phyloP scores from a whole-genome alignment of 306 rosid genomes.

The Cyamopsis tetragonoloba region DNA sequence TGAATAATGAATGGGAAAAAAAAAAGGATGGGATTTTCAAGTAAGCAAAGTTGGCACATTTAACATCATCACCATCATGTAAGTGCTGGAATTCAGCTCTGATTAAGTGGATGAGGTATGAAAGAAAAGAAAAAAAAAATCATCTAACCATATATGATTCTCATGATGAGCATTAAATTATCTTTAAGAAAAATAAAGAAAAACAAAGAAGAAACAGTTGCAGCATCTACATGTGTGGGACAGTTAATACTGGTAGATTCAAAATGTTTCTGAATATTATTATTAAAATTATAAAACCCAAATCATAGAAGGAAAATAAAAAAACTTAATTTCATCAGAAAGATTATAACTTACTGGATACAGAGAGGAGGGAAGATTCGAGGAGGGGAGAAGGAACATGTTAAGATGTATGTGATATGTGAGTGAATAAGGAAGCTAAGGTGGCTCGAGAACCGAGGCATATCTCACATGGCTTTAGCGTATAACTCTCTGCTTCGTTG shows the following conservation, averaged over 20 bases:
- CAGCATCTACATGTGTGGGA: conserved; percentile 26
- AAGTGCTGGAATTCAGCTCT: conserved; percentile 12
- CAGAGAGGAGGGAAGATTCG: conserved; percentile 59
- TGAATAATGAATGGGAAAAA: conserved; percentile 15
- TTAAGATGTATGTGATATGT: conserved; percentile 7
- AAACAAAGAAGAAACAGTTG: not conserved
- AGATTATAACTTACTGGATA: conserved; percentile 46
- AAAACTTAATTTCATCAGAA: not conserved
- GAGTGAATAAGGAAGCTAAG: conserved; percentile 37
- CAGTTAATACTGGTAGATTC: conserved; percentile 33
- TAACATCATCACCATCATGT: conserved; percentile 13
- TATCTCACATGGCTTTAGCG: conserved; percentile 75
- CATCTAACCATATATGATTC: conserved; percentile 11
- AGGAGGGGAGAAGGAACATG: conserved; percentile 16
- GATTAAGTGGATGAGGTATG: conserved; percentile 9
- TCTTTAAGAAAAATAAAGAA: not conserved
- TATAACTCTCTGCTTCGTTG: conserved; percentile 49
- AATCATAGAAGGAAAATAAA: not conserved
- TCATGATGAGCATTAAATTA: conserved; percentile 2
- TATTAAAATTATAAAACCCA: conserved; percentile 6
- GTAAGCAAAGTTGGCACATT: conserved; percentile 17
- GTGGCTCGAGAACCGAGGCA: conserved; percentile 76
- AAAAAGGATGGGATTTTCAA: not conserved
- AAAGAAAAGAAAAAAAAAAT: conserved; percentile 4
- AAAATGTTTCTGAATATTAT: conserved; percentile 19